Base-by-base conservation (phyloP, 1,284 basidiomycete species). In the Rhodotorula sp. region DNA sequence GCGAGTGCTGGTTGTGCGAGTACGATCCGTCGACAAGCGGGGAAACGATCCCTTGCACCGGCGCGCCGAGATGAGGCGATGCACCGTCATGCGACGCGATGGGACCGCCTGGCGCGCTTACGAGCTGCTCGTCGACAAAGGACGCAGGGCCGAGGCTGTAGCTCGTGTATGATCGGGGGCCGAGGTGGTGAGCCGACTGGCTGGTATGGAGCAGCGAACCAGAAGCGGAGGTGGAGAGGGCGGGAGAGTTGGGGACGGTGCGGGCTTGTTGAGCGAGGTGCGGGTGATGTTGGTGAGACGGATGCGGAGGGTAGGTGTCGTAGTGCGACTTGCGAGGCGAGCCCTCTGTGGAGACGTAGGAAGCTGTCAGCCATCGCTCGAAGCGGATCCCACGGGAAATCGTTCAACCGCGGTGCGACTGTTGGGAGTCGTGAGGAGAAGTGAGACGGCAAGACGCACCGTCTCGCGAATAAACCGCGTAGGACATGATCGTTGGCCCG, bases 171-270 rank as follows among this genome's bases (percentile, higher is more conserved):
- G 57, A 53, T 20, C 64, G 57, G 3, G 58, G 64, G 39, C 49
- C 49, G 39, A 47, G 13, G n/a, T 53, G 64, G 34, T 58, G 44
- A 39, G 36, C 36, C 36, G 36, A 39, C 36, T 39, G 36, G 36
- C 36, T 39, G 36, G 36, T 39, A 13, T 7, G 13, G 36, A 39
- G 36, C 8, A 39, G 13, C 13, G 36, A 39, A 13, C 36, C 36
- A 13, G 36, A 39, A 13, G 36, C 13, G 36, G 27, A 30, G 32
- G 55, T 56, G 56, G 27, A 19, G 44, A 46, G 27, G 27, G 56
- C 29, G 29, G 56, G 39, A 39, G 56, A 58, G 44, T 47, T 44
- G 54, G 54, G 54, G 24, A 56, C 54, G 54, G 54, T 56, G 34
- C 54, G 54, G 5, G 54, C 9, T 15, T 36, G 34, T 7, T 56